A percentile compares a stretch with the other conserved stretches of the same genome.
Evolutionary conservation across 352 stramenopile species (phyloP).

Genomic region (Phytophthora citrophthora): DNA sequence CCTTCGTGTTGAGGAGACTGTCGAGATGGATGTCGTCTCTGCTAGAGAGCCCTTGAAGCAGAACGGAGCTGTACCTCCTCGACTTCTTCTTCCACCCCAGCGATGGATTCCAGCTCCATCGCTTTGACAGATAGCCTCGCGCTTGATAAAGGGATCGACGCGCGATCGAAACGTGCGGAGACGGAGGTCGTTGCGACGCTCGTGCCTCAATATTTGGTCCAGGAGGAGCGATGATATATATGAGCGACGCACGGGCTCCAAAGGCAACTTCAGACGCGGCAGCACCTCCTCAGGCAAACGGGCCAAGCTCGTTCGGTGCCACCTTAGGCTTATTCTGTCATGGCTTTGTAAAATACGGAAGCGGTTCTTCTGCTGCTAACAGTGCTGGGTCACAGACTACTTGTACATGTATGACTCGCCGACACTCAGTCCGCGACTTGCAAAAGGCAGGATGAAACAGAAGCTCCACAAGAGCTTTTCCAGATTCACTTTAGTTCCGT

Average conservation of each 20-base stretch:
- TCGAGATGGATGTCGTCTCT: neutral
- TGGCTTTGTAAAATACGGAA: conserved; percentile 16
- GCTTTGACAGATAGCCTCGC: neutral
- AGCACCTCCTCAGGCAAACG: neutral
- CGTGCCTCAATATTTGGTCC: conserved; percentile 14
- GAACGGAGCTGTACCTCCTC: neutral
- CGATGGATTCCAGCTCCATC: conserved; percentile 16
- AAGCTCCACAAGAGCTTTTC: too few relatives aligned
- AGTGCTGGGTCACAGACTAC: conserved; percentile 3
- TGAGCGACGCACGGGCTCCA: conserved; percentile 26
- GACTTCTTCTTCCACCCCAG: conserved; percentile 8
- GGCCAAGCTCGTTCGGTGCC: conserved; percentile 1
- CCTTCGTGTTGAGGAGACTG: neutral
- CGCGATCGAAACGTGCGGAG: conserved; percentile 7
- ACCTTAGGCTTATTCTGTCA: conserved; percentile 17
- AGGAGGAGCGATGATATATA: conserved; percentile 24
- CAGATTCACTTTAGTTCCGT: too few relatives aligned
- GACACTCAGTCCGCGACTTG: too few relatives aligned
- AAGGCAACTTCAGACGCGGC: conserved; percentile 15
- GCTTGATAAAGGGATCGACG: neutral
- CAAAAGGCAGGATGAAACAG: too few relatives aligned
- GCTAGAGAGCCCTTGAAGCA: neutral
- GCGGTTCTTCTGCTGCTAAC: neutral
- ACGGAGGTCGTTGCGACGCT: conserved; percentile 4
- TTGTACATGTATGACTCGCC: too few relatives aligned